A percentile compares a stretch with the other conserved stretches of the same genome.
These are phyloP conservation scores for Monosporozyma unispora DNA, from an alignment of 805 yeast genomes.

Conservation along the genomic window DNA sequence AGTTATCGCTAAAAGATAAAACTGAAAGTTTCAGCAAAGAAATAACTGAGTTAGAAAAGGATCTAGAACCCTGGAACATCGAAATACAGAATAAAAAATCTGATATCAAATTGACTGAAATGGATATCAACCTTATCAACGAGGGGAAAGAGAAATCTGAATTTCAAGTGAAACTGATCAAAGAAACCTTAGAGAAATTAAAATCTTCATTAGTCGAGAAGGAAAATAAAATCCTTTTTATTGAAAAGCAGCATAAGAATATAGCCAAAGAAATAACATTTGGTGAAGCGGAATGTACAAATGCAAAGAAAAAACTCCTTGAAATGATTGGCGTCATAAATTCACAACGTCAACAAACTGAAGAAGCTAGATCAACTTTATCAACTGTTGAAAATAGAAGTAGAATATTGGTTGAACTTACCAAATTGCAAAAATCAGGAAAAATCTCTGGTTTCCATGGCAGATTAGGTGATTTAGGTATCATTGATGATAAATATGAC, in stretches of 20 bases:
- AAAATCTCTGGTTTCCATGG: conserved; percentile 82
- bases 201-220: conserved; percentile 42
- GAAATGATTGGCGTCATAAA: conserved; percentile 46
- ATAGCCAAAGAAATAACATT: conserved; percentile 44
- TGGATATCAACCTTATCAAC: conserved; percentile 52
- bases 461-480: conserved; percentile 85
- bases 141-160: conserved; percentile 38
- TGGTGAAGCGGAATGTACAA: conserved; percentile 49
- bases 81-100: conserved; percentile 55
- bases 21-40: conserved; percentile 60
- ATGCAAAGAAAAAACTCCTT: conserved; percentile 42
- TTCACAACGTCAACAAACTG: conserved; percentile 48
- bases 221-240: conserved; percentile 37
- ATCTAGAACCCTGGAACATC: conserved; percentile 77
- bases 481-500: conserved; percentile 80
- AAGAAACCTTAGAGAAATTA: conserved; percentile 37
- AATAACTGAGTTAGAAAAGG: conserved; percentile 52
- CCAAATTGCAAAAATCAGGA: conserved; percentile 66
- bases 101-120: conserved; percentile 52
- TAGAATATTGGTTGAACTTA: conserved; percentile 60
- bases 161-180: conserved; percentile 37
- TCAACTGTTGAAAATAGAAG: conserved; percentile 57
- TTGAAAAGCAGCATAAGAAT: conserved; percentile 41
- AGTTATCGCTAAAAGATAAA: conserved; percentile 59
- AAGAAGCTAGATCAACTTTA: conserved; percentile 56